Evolutionary conservation across 2,329 filamentous ascomycete species (phyloP).

Genomic region (Clonostachys byssicola): DNA sequence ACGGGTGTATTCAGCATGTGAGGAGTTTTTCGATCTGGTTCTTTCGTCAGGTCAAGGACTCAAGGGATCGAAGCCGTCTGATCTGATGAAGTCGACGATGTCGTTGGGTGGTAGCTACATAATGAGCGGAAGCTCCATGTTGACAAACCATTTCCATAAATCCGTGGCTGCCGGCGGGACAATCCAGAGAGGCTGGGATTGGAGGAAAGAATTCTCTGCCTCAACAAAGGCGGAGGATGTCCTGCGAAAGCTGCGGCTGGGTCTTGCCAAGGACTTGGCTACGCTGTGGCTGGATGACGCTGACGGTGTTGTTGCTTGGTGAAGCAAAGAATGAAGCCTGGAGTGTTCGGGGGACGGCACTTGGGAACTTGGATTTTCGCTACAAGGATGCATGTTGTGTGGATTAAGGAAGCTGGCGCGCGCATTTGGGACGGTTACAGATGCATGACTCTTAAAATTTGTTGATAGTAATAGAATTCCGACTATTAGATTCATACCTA

Average conservation of each 20-base stretch:
- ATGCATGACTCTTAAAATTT: too few species aligned
- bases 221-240: conserved; percentile 63
- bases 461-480: too few species aligned
- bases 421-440: too few species aligned
- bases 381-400: too few species aligned
- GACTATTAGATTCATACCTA: too few species aligned
- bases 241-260: conserved; percentile 67
- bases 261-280: conserved; percentile 70
- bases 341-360: too few species aligned
- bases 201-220: conserved; percentile 71
- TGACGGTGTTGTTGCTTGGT: conserved; percentile 46
- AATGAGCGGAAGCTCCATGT: conserved; percentile 70
- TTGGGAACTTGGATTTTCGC: too few species aligned
- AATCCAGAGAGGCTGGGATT: conserved; percentile 67
- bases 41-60: conserved; percentile 64
- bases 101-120: conserved; percentile 59
- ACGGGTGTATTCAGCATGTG: conserved; percentile 68
- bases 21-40: conserved; percentile 74
- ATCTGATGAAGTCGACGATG: conserved; percentile 59
- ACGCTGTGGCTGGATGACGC: conserved; percentile 65
- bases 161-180: conserved; percentile 52
- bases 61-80: conserved; percentile 59
- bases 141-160: conserved; percentile 58
- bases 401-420: too few species aligned
- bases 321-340: conserved; percentile 1